Evolutionary conservation across 1,284 basidiomycete species (phyloP).

Genomic region (Sporisorium iseilematis-ciliati): DNA sequence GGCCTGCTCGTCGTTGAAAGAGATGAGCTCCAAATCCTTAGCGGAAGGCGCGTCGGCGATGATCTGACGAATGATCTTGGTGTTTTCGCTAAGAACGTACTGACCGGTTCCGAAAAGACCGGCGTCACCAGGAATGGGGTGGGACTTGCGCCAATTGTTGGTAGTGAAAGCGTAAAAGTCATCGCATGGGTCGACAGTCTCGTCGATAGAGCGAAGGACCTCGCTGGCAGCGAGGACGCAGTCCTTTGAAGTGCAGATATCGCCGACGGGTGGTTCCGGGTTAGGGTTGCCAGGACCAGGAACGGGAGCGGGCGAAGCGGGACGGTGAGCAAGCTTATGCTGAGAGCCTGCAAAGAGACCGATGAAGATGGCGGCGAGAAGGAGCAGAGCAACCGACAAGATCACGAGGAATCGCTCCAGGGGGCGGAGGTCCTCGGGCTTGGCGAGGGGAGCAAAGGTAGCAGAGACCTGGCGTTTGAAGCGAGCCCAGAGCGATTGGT

Average conservation of each 20-base stretch:
- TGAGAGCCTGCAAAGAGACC: constrained; percentile 78
- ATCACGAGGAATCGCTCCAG: constrained; percentile 85
- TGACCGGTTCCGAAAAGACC: constrained; percentile 70
- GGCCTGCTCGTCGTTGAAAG: constrained; percentile 21
- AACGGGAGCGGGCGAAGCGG: constrained; percentile 42
- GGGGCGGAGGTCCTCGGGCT: constrained; percentile 81
- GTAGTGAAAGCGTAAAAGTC: constrained; percentile 89
- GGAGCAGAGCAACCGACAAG: constrained; percentile 80
- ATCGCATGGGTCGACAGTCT: constrained; percentile 88
- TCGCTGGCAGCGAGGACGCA: constrained; percentile 87
- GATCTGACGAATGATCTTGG: constrained; percentile 70
- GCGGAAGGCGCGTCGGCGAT: constrained; percentile 60
- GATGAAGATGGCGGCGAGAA: constrained; percentile 86
- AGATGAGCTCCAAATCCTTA: constrained; percentile 67
- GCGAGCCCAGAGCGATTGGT: constrained; percentile 34
- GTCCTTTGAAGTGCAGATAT: constrained; percentile 79
- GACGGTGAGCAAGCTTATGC: constrained; percentile 70
- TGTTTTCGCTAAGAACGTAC: constrained; percentile 47
- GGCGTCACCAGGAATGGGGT: constrained; percentile 71
- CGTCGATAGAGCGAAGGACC: constrained; percentile 84
- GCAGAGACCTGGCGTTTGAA: constrained; percentile 46
- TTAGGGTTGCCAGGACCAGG: constrained; percentile 60
- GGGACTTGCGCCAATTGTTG: constrained; percentile 63
- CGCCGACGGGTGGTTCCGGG: constrained; percentile 49
- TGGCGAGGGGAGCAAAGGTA: constrained; percentile 55